These are phyloP conservation scores for Fonsecaea erecta DNA, from an alignment of 2,329 filamentous ascomycete genomes.

Conservation along the genomic window DNA sequence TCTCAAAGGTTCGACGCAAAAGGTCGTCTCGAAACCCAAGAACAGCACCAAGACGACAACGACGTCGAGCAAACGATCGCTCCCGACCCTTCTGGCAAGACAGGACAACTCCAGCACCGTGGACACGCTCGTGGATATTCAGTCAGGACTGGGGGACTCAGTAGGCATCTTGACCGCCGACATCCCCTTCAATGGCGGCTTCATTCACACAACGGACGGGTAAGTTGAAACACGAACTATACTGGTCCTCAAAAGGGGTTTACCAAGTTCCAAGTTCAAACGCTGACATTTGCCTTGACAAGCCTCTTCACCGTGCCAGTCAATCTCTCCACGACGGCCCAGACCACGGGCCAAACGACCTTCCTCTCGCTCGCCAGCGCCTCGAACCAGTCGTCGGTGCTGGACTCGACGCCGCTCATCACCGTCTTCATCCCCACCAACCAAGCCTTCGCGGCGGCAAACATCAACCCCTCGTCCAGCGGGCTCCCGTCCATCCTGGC, in stretches of 20 bases:
- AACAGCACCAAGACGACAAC: slow-evolving; percentile 13
- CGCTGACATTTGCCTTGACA: not conserved
- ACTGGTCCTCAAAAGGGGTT: not conserved
- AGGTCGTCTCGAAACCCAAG: slow-evolving; percentile 10
- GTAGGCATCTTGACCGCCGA: slow-evolving; percentile 8
- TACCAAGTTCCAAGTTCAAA: not conserved
- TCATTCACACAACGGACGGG: slow-evolving; percentile 16
- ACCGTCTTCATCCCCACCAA: slow-evolving; percentile 15
- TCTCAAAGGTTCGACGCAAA: slow-evolving; percentile 7
- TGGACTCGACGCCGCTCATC: slow-evolving; percentile 12
- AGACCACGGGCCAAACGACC: slow-evolving; percentile 7
- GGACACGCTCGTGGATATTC: slow-evolving; percentile 5
- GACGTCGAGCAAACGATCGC: slow-evolving; percentile 8
- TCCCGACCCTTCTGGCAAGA: slow-evolving; percentile 2
- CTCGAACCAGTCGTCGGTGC: not conserved
- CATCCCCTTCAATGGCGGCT: slow-evolving; percentile 7
- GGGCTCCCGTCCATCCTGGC: slow-evolving; percentile 1
- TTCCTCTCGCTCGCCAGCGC: slow-evolving; percentile 9
- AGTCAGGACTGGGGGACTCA: slow-evolving; percentile 13
- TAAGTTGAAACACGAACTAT: too few relatives aligned
- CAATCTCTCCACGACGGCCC: slow-evolving; percentile 3
- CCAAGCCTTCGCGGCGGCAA: slow-evolving; percentile 7
- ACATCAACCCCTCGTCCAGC: not conserved
- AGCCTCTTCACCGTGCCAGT: slow-evolving; percentile 17
- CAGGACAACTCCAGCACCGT: slow-evolving; percentile 10